These are phyloP conservation scores for Camillea tinctor DNA, from an alignment of 2,329 filamentous ascomycete genomes.

Conservation along the genomic window DNA sequence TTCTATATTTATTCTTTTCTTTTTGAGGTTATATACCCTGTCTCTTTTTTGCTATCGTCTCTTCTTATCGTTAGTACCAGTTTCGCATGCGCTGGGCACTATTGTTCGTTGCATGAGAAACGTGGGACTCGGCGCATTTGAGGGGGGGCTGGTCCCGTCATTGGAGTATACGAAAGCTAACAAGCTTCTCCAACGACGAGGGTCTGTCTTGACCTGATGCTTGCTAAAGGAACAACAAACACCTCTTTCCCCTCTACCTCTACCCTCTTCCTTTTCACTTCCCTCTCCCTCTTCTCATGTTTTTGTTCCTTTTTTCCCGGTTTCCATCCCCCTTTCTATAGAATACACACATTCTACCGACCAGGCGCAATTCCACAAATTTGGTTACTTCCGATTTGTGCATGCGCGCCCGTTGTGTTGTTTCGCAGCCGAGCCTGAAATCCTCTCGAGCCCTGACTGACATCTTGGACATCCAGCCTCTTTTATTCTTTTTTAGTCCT, in stretches of 20 bases:
- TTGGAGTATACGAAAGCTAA: slow-evolving; percentile 9
- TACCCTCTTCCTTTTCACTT: too few relatives aligned
- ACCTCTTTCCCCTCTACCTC: not conserved
- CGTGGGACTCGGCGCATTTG: slow-evolving; percentile 19
- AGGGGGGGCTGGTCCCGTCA: slow-evolving; percentile 15
- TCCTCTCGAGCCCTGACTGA: slow-evolving; percentile 12
- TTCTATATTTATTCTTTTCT: not conserved
- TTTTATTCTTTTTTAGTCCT: not conserved
- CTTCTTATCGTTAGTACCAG: not conserved
- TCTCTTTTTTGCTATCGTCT: not conserved
- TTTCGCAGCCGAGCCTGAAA: not conserved
- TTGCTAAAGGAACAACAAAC: slow-evolving; percentile 9
- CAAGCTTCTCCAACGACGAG: not conserved
- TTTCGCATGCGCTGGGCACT: slow-evolving; percentile 3
- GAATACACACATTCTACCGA: not conserved
- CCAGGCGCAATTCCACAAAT: not conserved
- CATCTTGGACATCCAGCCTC: slow-evolving; percentile 7
- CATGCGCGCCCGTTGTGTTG: not conserved
- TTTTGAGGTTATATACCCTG: too few relatives aligned
- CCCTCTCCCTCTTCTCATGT: not conserved
- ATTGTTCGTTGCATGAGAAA: slow-evolving; percentile 6
- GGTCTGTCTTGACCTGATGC: slow-evolving; percentile 3
- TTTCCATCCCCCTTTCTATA: not conserved
- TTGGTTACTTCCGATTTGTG: not conserved
- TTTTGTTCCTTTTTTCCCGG: not conserved